Conservation (phyloP, 257 asterid genomes). For the Solanum lycopersicoides region DNA sequence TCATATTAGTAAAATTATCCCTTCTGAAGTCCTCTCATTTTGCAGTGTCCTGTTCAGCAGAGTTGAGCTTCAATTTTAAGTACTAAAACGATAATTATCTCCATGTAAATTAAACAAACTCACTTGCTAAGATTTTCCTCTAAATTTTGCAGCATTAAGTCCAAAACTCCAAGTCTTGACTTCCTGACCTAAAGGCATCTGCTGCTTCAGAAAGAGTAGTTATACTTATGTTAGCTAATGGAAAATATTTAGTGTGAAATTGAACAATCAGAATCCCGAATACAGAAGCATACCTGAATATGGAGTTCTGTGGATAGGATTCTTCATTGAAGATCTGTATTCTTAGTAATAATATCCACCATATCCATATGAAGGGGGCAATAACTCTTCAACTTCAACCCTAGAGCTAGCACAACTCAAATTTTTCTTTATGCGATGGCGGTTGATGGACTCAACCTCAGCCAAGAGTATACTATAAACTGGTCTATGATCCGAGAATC, state of each 20-base stretch:
- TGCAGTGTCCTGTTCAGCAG: not conserved
- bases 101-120: not conserved
- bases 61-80: not conserved
- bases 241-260: not conserved
- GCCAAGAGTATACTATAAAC: conserved; percentile 71
- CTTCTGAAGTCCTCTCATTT: not conserved
- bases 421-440: conserved; percentile 52
- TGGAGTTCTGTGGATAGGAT: not conserved
- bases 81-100: not conserved
- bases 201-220: not conserved
- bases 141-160: not conserved
- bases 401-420: conserved; percentile 58
- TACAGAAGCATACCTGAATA: not conserved
- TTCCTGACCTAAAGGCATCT: not conserved
- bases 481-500: conserved; percentile 92
- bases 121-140: not conserved
- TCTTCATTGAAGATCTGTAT: not conserved
- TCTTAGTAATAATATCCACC: conserved; percentile 32
- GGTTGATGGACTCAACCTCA: conserved; percentile 79
- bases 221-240: not conserved
- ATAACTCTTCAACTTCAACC: conserved; percentile 86
- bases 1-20: not conserved
- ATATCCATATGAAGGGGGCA: conserved; percentile 49
- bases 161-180: not conserved
- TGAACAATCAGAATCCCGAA: not conserved